Evolutionary conservation across 2,329 filamentous ascomycete genomes (phyloP).

Genomic region (Penicillium sp.): DNA sequence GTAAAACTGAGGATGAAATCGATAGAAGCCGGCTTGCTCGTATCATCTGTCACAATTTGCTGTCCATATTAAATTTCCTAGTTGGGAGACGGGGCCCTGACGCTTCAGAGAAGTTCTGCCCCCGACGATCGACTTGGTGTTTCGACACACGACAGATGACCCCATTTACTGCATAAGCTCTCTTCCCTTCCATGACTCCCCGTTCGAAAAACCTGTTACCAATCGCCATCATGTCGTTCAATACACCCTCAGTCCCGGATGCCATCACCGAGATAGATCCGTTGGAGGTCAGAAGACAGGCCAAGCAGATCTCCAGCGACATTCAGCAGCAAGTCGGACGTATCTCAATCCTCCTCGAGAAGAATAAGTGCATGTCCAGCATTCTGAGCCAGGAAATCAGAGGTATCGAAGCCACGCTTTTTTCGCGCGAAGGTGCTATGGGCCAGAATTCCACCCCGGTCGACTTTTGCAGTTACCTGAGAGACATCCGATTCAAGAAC

Average conservation of each 20-base stretch:
- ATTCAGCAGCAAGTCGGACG: not conserved
- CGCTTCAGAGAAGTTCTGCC: not conserved
- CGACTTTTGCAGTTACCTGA: not conserved
- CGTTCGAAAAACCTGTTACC: not conserved
- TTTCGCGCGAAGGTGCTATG: not conserved
- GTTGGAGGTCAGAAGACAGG: not conserved
- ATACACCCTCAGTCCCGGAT: not conserved
- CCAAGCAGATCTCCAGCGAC: not conserved
- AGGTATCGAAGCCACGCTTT: not conserved
- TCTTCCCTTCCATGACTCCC: not conserved
- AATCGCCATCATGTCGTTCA: not conserved
- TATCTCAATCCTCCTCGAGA: not conserved
- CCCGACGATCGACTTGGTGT: too few relatives aligned
- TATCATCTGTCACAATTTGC: too few relatives aligned
- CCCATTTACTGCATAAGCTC: not conserved
- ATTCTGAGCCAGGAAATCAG: not conserved
- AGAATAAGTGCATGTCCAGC: not conserved
- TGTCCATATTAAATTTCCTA: not conserved
- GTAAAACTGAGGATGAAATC: too few relatives aligned
- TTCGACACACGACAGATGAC: too few relatives aligned
- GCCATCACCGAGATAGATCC: not conserved
- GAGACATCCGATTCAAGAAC: not conserved
- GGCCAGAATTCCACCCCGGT: not conserved
- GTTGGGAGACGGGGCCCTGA: not conserved
- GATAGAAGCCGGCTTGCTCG: too few relatives aligned